phyloP scores from a whole-genome alignment of 2,329 filamentous ascomycete species.

The Mariannaea elegans region DNA sequence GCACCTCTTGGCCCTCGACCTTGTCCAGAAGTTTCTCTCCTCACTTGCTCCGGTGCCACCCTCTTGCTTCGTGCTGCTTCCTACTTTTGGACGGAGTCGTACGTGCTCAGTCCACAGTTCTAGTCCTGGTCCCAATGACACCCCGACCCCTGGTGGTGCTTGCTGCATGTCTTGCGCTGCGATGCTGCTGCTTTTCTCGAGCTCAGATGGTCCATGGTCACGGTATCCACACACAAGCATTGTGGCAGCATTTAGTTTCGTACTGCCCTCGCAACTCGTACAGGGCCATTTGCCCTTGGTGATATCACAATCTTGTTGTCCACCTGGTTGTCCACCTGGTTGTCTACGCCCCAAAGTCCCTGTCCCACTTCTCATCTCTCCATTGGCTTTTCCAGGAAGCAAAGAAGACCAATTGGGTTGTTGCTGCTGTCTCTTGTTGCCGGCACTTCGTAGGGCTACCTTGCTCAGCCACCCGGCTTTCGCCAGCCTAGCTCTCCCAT shows the following conservation, averaged over 20 bases:
- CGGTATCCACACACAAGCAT: conserved; percentile 31
- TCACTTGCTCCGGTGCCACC: conserved; percentile 14
- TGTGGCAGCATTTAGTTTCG: conserved; percentile 33
- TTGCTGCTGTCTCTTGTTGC: conserved; percentile 17
- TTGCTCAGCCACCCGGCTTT: conserved; percentile 35
- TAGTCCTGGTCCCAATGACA: conserved; percentile 5
- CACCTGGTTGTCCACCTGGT: conserved; percentile 4
- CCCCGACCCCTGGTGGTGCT: conserved; percentile 22
- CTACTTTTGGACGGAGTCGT: conserved; percentile 29
- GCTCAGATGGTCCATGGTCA: neutral
- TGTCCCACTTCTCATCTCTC: conserved; percentile 12
- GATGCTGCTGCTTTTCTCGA: neutral
- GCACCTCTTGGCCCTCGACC: conserved; percentile 20
- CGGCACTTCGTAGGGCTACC: conserved; percentile 33
- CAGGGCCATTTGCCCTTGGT: conserved; percentile 27
- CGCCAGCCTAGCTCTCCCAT: conserved; percentile 17
- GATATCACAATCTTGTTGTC: conserved; percentile 27
- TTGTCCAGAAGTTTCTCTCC: conserved; percentile 19
- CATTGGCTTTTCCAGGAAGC: conserved; percentile 30
- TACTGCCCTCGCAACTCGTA: conserved; percentile 21
- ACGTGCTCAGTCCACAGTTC: conserved; percentile 25
- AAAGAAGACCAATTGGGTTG: conserved; percentile 26
- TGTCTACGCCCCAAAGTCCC: conserved; percentile 22
- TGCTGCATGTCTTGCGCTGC: conserved; percentile 34
- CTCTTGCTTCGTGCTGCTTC: conserved; percentile 33